Evolutionary conservation across 148 eudicot genomes (phyloP).

Genomic region (Vaccinium corymbosum): DNA sequence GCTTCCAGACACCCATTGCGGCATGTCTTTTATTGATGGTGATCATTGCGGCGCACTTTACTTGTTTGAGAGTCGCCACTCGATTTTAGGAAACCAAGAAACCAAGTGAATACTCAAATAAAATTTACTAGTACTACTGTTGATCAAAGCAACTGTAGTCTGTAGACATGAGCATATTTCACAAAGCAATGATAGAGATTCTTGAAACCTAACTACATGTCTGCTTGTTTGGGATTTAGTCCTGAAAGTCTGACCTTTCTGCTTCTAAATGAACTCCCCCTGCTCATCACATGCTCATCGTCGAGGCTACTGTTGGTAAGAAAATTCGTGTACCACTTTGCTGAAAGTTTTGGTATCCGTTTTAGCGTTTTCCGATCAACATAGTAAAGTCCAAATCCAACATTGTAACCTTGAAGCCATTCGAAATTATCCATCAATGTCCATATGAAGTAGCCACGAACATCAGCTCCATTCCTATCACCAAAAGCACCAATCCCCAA

Average conservation of each 20-base stretch:
- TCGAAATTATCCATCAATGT: slow-evolving; percentile 63
- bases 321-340: slow-evolving; percentile 53
- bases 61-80: too few species aligned
- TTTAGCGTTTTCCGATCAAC: slow-evolving; percentile 37
- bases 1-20: too few species aligned
- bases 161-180: neutral
- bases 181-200: neutral
- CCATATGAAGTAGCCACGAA: slow-evolving; percentile 66
- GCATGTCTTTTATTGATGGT: too few species aligned
- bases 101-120: too few species aligned
- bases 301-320: slow-evolving; percentile 24
- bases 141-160: too few species aligned
- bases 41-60: too few species aligned
- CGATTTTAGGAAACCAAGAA: too few species aligned
- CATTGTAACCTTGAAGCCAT: slow-evolving; percentile 46
- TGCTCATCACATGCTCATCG: neutral
- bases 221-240: neutral
- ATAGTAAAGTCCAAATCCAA: slow-evolving; percentile 44
- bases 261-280: slow-evolving; percentile 5
- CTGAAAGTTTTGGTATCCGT: slow-evolving; percentile 56
- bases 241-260: slow-evolving; percentile 2
- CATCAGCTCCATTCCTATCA: slow-evolving; percentile 46
- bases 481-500: neutral
- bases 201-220: neutral
- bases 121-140: too few species aligned